phyloP scores from a whole-genome alignment of 768 basidiomycete genomes.

The Lentinula sp. region DNA sequence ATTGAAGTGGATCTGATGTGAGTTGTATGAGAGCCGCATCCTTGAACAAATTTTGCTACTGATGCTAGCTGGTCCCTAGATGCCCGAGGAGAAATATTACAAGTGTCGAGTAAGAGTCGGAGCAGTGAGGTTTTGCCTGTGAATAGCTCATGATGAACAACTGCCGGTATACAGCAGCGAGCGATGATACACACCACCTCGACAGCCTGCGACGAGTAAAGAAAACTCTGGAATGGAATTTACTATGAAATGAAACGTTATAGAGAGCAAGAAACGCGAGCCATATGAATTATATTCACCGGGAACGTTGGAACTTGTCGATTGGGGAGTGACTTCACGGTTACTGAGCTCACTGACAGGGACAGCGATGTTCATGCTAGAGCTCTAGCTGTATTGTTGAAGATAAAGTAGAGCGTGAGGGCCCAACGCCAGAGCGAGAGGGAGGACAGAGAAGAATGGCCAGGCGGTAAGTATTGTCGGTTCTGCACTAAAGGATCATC shows the following conservation, averaged over 20 bases:
- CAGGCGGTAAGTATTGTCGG: background rate
- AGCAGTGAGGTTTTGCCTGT: constrained; percentile 84
- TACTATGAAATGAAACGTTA: background rate
- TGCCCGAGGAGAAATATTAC: constrained; percentile 53
- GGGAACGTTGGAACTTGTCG: background rate
- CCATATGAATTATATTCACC: background rate
- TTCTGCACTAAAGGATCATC: background rate
- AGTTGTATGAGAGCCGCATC: constrained; percentile 64
- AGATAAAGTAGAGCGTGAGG: background rate
- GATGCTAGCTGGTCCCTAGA: constrained; percentile 72
- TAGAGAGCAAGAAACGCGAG: background rate
- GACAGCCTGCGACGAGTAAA: constrained; percentile 76
- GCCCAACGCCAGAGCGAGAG: constrained; percentile 38
- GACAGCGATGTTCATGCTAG: constrained; percentile 58
- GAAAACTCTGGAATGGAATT: constrained; percentile 35
- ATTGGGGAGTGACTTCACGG: constrained; percentile 1
- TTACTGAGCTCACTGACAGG: constrained; percentile 9
- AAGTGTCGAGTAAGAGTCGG: constrained; percentile 79
- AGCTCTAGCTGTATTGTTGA: constrained; percentile 19
- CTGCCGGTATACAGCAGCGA: constrained; percentile 10
- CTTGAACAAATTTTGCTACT: constrained; percentile 79
- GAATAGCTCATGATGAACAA: constrained; percentile 24
- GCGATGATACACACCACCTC: constrained; percentile 46
- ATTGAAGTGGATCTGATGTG: constrained; percentile 65
- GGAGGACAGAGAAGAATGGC: constrained; percentile 34